phyloP scores from a whole-genome alignment of 129 eudicot species.

The Lonicera japonica region DNA sequence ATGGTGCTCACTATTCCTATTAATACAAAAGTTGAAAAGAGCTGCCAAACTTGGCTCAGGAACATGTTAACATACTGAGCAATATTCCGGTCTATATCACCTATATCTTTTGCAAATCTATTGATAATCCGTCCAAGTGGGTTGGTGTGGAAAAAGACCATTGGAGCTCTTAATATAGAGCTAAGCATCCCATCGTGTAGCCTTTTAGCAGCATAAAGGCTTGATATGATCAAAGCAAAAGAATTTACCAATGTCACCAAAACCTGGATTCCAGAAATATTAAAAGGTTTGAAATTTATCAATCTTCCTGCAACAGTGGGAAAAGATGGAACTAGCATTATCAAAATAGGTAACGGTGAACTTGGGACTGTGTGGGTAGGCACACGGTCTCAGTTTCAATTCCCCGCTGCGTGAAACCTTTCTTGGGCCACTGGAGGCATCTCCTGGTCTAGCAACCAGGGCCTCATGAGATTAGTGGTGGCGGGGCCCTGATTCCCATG shows the following conservation, averaged over 20 bases:
- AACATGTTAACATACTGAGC: slow-evolving; percentile 67
- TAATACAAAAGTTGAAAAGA: slow-evolving; percentile 78
- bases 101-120: slow-evolving; percentile 83
- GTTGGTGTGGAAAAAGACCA: slow-evolving; percentile 96
- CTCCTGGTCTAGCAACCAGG: too few species aligned
- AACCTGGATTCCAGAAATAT: slow-evolving; percentile 42
- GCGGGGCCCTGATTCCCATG: too few species aligned
- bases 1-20: slow-evolving; percentile 85
- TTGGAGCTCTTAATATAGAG: slow-evolving; percentile 81
- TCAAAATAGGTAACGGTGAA: too few species aligned
- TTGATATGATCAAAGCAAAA: slow-evolving; percentile 83
- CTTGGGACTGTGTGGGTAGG: too few species aligned
- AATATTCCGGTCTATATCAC: slow-evolving; percentile 91
- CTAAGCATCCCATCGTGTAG: slow-evolving; percentile 80
- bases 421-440: too few species aligned
- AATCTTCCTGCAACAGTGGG: too few species aligned
- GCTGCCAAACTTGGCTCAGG: slow-evolving; percentile 71
- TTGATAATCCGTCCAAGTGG: slow-evolving; percentile 91
- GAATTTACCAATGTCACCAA: slow-evolving; percentile 77
- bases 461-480: too few species aligned
- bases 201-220: slow-evolving; percentile 77
- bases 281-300: slow-evolving; percentile 11
- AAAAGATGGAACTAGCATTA: too few species aligned
- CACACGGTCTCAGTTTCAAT: too few species aligned
- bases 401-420: too few species aligned